Percentiles rank a stretch among this genome's conserved stretches.
Evolutionary conservation across 2,329 filamentous ascomycete species (phyloP).

Genomic region (Aspergillus viridinutans): DNA sequence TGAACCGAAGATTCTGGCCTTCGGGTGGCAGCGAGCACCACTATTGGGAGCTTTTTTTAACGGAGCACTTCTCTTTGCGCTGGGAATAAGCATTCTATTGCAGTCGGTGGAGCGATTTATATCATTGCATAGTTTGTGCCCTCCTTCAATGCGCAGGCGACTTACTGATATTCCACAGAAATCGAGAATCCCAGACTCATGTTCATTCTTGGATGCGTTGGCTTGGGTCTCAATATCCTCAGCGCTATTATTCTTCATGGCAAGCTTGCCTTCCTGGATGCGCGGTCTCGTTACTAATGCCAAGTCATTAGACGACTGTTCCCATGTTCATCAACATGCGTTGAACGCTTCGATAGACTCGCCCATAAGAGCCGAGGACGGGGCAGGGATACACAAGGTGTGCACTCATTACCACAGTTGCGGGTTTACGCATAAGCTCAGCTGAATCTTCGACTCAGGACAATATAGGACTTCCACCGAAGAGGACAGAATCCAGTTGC

Average conservation of each 20-base stretch:
- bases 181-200: slow-evolving; percentile 63
- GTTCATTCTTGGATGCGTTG: slow-evolving; percentile 65
- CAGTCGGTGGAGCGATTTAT: slow-evolving; percentile 63
- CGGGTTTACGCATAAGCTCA: background rate
- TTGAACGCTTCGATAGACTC: background rate
- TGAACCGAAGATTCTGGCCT: slow-evolving; percentile 58
- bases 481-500: slow-evolving; percentile 34
- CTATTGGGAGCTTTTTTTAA: slow-evolving; percentile 77
- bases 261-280: slow-evolving; percentile 17
- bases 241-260: slow-evolving; percentile 64
- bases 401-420: background rate
- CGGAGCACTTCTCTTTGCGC: slow-evolving; percentile 66
- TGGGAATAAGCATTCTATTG: slow-evolving; percentile 68
- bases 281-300: background rate
- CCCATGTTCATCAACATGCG: slow-evolving; percentile 7
- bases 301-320: slow-evolving; percentile 14
- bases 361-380: background rate
- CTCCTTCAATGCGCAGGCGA: background rate
- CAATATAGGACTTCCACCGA: background rate
- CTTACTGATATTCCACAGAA: slow-evolving; percentile 36
- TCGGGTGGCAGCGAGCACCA: slow-evolving; percentile 73
- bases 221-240: slow-evolving; percentile 63
- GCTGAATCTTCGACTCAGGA: background rate
- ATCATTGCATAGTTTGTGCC: slow-evolving; percentile 24
- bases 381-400: background rate